Evolutionary conservation across 805 yeast species (phyloP).

Genomic region (Saccharomycopsis sp.): DNA sequence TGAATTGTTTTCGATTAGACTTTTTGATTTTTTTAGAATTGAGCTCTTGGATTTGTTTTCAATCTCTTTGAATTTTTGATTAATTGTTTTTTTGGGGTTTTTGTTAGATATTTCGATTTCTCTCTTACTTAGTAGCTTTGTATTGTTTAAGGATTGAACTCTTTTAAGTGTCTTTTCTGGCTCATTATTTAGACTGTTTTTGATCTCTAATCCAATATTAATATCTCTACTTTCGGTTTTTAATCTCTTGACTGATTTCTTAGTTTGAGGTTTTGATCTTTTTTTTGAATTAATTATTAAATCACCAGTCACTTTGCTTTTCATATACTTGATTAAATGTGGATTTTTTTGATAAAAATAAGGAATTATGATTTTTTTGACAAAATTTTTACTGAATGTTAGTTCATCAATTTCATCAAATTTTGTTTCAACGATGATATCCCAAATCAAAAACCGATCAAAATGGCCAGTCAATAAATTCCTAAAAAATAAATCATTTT

Average conservation of each 20-base stretch:
- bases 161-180: not conserved
- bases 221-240: conserved; percentile 6
- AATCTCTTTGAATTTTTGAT: not conserved
- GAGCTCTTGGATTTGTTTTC: not conserved
- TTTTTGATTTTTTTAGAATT: conserved; percentile 10
- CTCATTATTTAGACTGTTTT: not conserved
- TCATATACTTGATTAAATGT: conserved; percentile 7
- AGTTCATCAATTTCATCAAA: conserved; percentile 3
- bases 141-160: not conserved
- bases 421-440: conserved; percentile 11
- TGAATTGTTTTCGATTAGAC: conserved; percentile 3
- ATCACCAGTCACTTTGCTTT: conserved; percentile 11
- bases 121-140: conserved; percentile 10
- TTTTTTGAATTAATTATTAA: not conserved
- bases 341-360: conserved; percentile 15
- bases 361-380: conserved; percentile 12
- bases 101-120: conserved; percentile 12
- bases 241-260: conserved; percentile 5
- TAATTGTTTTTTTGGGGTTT: not conserved
- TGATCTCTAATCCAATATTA: not conserved
- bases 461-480: conserved; percentile 9
- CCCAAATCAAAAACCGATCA: conserved; percentile 17
- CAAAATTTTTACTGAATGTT: conserved; percentile 2
- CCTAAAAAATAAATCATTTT: conserved; percentile 3
- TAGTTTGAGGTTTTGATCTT: not conserved